Conservation (phyloP, 2,329 filamentous ascomycete genomes). For the Clarireedia paspali region DNA sequence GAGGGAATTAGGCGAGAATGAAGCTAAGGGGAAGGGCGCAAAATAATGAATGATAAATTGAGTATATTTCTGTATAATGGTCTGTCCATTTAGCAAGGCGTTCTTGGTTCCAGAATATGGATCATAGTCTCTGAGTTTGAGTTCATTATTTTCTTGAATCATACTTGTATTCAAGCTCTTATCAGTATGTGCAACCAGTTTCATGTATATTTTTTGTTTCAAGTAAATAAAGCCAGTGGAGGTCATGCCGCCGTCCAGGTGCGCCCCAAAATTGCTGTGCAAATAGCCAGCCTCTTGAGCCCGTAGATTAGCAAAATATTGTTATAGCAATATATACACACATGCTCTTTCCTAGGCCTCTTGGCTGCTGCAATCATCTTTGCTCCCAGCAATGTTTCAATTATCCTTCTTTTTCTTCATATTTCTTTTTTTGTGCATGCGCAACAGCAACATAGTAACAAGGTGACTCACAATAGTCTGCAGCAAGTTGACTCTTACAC, state of each 20-base stretch:
- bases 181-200: not conserved
- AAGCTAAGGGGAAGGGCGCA: slow-evolving; percentile 46
- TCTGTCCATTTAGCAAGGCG: slow-evolving; percentile 14
- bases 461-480: not conserved
- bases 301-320: no score
- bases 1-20: slow-evolving; percentile 75
- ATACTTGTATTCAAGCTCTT: not conserved
- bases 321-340: no score
- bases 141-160: not conserved
- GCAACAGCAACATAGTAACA: not conserved
- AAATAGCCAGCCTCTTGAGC: no score
- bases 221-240: not conserved
- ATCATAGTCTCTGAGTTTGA: not conserved
- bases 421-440: no score
- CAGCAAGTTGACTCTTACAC: not conserved
- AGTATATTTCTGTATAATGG: not conserved
- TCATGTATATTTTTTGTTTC: not conserved
- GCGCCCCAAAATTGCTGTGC: no score
- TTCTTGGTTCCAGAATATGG: slow-evolving; percentile 8
- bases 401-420: no score
- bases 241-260: no score
- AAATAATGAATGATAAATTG: slow-evolving; percentile 17
- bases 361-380: no score
- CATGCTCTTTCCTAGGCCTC: no score
- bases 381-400: no score